Percentiles rank a stretch among this genome's conserved stretches.
phyloP scores from a whole-genome alignment of 805 yeast species.

The Myxozyma mucilagina region DNA sequence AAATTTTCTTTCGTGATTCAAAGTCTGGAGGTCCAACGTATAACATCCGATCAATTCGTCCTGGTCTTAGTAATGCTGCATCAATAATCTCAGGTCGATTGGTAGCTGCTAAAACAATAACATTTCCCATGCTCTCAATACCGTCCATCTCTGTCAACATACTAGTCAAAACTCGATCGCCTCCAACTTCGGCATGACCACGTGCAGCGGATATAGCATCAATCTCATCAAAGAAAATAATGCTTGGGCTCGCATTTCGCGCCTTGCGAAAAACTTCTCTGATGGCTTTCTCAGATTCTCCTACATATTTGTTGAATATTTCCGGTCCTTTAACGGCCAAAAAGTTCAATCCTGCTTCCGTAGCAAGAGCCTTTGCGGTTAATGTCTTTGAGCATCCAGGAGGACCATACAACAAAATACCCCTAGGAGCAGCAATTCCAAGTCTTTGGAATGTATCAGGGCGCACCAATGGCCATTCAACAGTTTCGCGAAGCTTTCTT shows the following conservation, averaged over 20 bases:
- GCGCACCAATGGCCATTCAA: slow-evolving; percentile 85
- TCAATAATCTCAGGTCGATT: slow-evolving; percentile 93
- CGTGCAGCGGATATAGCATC: slow-evolving; percentile 88
- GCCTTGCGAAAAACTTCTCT: slow-evolving; percentile 92
- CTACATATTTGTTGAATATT: slow-evolving; percentile 90
- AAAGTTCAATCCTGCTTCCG: slow-evolving; percentile 92
- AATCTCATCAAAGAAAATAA: slow-evolving; percentile 93
- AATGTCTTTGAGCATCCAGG: slow-evolving; percentile 97
- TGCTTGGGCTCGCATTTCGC: slow-evolving; percentile 90
- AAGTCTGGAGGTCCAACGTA: slow-evolving; percentile 90
- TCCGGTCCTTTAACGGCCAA: slow-evolving; percentile 97
- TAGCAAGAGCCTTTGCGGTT: slow-evolving; percentile 92
- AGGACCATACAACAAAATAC: slow-evolving; percentile 91
- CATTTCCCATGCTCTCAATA: slow-evolving; percentile 91
- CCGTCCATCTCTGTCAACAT: slow-evolving; percentile 95
- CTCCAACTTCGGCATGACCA: slow-evolving; percentile 56
- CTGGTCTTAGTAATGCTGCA: slow-evolving; percentile 91
- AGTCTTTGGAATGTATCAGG: slow-evolving; percentile 70
- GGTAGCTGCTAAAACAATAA: slow-evolving; percentile 92
- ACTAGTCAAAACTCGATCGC: slow-evolving; percentile 84
- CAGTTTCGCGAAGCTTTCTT: slow-evolving; percentile 80
- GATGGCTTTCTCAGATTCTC: slow-evolving; percentile 92
- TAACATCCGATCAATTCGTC: slow-evolving; percentile 88
- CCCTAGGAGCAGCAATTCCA: slow-evolving; percentile 90
- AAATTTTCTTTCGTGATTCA: slow-evolving; percentile 75